phyloP scores from a whole-genome alignment of 176 grass and related monocot genomes.

The Oryza glaberrima region DNA sequence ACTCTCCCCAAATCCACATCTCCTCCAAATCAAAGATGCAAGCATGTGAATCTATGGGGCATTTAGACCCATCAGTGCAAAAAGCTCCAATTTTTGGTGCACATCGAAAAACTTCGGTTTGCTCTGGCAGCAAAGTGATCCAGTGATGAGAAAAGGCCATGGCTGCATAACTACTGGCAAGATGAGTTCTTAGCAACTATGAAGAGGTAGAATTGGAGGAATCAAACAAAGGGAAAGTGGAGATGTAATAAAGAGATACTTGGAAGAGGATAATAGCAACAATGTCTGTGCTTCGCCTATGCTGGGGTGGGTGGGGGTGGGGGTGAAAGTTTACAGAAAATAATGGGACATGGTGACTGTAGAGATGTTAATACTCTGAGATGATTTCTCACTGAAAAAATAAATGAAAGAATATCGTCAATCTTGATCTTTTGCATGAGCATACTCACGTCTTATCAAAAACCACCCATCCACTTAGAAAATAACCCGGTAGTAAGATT shows the following conservation, averaged over 20 bases:
- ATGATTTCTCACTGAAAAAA: slow-evolving; percentile 7
- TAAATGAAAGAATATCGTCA: neutral
- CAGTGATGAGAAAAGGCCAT: neutral
- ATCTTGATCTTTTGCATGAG: slow-evolving; percentile 2
- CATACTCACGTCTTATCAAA: neutral
- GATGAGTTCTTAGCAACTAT: no score
- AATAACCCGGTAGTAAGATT: neutral
- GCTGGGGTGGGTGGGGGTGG: no score
- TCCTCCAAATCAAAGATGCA: neutral
- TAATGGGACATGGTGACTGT: no score
- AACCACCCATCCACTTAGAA: neutral
- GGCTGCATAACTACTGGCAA: neutral
- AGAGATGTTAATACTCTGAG: neutral
- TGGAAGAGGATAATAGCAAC: no score
- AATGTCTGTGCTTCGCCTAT: no score
- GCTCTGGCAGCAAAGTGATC: neutral
- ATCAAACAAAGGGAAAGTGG: no score
- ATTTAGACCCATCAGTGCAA: neutral
- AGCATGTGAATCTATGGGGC: neutral
- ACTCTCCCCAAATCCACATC: neutral
- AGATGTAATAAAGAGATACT: no score
- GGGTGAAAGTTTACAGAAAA: no score
- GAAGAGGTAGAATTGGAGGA: no score
- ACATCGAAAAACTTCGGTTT: neutral
- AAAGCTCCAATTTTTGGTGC: neutral